Percentiles rank a stretch among this genome's conserved stretches.
These are phyloP conservation scores for Magnolia officinalis DNA, from an alignment of 164 flowering plant genomes.

Conservation along the genomic window DNA sequence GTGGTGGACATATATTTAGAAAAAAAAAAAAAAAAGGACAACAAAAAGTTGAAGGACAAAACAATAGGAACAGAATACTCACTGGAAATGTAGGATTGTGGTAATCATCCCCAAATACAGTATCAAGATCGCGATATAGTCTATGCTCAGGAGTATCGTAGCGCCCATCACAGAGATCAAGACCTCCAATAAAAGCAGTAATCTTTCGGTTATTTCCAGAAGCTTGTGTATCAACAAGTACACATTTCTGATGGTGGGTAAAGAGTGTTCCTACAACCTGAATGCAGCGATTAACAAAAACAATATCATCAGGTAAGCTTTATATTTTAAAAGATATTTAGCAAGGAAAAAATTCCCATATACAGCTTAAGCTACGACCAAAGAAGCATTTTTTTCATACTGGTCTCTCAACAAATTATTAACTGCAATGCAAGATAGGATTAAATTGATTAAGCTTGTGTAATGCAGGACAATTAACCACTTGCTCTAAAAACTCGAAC, in stretches of 20 bases:
- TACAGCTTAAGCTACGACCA: background rate
- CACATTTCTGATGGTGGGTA: conserved; percentile 90
- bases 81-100: conserved; percentile 83
- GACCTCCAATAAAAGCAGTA: conserved; percentile 78
- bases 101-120: conserved; percentile 65
- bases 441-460: too few relatives aligned
- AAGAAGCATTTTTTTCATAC: background rate
- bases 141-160: conserved; percentile 91
- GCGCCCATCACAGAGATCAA: conserved; percentile 91
- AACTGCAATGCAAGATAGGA: too few relatives aligned
- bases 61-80: conserved; percentile 21
- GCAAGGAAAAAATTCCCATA: background rate
- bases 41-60: background rate
- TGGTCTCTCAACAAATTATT: background rate
- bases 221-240: conserved; percentile 78
- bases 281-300: background rate
- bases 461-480: too few relatives aligned
- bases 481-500: too few relatives aligned
- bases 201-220: conserved; percentile 61
- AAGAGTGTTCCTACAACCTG: conserved; percentile 80
- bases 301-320: background rate
- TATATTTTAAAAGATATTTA: background rate
- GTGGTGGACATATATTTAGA: too few relatives aligned
- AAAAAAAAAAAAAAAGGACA: background rate
- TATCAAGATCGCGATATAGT: conserved; percentile 61